Base-by-base conservation (phyloP, 371 early-diverging fungal genomes). In the Actinomortierella ambigua region DNA sequence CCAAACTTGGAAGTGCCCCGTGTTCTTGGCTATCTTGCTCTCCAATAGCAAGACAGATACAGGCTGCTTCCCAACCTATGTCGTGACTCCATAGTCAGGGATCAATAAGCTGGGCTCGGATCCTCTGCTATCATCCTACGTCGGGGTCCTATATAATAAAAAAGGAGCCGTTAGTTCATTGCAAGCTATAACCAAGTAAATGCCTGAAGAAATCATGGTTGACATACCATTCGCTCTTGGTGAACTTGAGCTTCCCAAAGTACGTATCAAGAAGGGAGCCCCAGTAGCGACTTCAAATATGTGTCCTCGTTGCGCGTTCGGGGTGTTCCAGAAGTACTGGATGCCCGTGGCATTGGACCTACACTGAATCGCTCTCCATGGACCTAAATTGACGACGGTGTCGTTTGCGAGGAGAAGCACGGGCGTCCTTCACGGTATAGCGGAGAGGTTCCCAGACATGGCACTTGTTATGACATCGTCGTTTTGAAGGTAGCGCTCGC, bases 281-380 rank as follows among this genome's bases (percentile, higher is more conserved):
- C 50, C 27, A 62, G 24, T 13, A 14, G 40, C 24, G 24, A 8
- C 48, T 48, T 48, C 48, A 56, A 51, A 15, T 62, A 62, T 1
- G 68, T 68, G 43, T 63, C 63, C 57, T 68, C 68, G 39, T 68
- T 68, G 9, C 59, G 55, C 3, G 47, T 11, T n/a, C n/a, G n/a
- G n/a, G n/a, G n/a, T n/a, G n/a, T n/a, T n/a, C n/a, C n/a, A n/a
- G n/a, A n/a, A n/a, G n/a, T n/a, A n/a, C n/a, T n/a, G n/a, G n/a
- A n/a, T n/a, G n/a, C n/a, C n/a, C n/a, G n/a, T n/a, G n/a, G n/a
- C n/a, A n/a, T n/a, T n/a, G n/a, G n/a, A n/a, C n/a, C n/a, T n/a
- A n/a, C n/a, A n/a, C n/a, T n/a, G n/a, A n/a, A n/a, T n/a, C n/a
- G n/a, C n/a, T n/a, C n/a, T n/a, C n/a, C n/a, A n/a, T n/a, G n/a